These are phyloP conservation scores for Purpureocillium takamizusanense DNA, from an alignment of 2,329 filamentous ascomycete species.

Conservation along the genomic window DNA sequence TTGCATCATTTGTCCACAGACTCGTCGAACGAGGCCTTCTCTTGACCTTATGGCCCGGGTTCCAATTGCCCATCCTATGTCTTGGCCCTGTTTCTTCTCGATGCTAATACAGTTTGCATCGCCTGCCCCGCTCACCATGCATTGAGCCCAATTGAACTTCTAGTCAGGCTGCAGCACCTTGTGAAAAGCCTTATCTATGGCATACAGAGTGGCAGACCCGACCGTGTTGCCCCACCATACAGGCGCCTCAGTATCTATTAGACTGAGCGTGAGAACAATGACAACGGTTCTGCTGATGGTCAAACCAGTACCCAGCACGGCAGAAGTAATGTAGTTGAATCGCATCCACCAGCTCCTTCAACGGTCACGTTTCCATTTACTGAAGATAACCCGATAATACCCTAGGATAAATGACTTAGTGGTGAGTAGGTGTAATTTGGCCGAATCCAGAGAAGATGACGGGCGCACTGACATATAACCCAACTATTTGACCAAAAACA, in stretches of 20 bases:
- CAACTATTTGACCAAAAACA: constrained; percentile 26
- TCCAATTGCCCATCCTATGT: too few species aligned
- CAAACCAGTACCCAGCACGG: constrained; percentile 30
- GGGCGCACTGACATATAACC: constrained; percentile 43
- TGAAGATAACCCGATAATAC: constrained; percentile 47
- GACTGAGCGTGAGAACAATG: constrained; percentile 33
- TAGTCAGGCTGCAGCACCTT: constrained; percentile 35
- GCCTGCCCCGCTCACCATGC: constrained; percentile 35
- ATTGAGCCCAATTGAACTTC: constrained; percentile 48
- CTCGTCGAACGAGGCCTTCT: too few species aligned
- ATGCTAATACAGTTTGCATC: too few species aligned
- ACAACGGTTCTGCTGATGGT: constrained; percentile 28
- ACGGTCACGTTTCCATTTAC: constrained; percentile 42
- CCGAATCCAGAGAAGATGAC: constrained; percentile 47
- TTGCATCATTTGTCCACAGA: too few species aligned
- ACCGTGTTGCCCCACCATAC: constrained; percentile 31
- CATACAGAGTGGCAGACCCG: constrained; percentile 46
- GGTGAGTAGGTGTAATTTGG: constrained; percentile 51
- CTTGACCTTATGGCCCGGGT: too few species aligned
- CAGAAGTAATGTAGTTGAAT: constrained; percentile 29
- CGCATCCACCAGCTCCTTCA: constrained; percentile 49
- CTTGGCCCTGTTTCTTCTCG: too few species aligned
- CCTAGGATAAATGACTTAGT: constrained; percentile 50
- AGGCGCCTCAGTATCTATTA: constrained; percentile 33
- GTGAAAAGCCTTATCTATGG: constrained; percentile 40